Conservation (phyloP, 2,329 filamentous ascomycete species). For the Proliferodiscus dingleyae region DNA sequence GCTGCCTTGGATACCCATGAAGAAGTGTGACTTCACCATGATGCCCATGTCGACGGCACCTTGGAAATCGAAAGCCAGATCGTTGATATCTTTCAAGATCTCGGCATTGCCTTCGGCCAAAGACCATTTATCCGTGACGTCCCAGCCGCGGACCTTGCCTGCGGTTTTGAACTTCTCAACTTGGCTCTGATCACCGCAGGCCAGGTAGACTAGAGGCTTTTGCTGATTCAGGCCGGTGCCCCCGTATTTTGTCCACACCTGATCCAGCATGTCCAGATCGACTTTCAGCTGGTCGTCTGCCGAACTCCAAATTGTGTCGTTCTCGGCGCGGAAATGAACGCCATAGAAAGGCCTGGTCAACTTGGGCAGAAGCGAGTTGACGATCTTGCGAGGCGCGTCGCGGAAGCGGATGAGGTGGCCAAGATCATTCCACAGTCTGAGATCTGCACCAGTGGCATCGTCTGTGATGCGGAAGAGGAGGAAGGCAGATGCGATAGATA, state of each 20-base stretch:
- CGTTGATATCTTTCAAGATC: conserved; percentile 23
- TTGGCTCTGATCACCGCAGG: conserved; percentile 33
- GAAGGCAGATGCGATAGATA: conserved; percentile 31
- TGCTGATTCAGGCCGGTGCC: conserved; percentile 4
- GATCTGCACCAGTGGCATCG: conserved; percentile 32
- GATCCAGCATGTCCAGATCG: conserved; percentile 34
- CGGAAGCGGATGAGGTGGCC: conserved; percentile 31
- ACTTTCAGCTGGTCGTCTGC: conserved; percentile 32
- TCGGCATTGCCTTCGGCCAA: conserved; percentile 21
- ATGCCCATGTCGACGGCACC: conserved; percentile 33
- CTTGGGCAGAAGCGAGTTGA: conserved; percentile 21
- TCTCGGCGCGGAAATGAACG: conserved; percentile 35
- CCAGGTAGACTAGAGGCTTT: conserved; percentile 32
- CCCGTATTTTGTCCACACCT: conserved; percentile 29
- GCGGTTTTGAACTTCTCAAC: conserved; percentile 30
- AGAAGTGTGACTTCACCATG: conserved; percentile 31
- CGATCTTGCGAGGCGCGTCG: conserved; percentile 25
- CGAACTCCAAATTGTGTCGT: conserved; percentile 35
- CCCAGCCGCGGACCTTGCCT: conserved; percentile 31
- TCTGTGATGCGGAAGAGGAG: conserved; percentile 35
- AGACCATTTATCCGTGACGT: conserved; percentile 33
- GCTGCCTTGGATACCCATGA: conserved; percentile 33
- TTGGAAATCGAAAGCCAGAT: conserved; percentile 33
- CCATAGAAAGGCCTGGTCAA: conserved; percentile 31
- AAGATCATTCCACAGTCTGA: conserved; percentile 34